Evolutionary conservation across 768 basidiomycete species (phyloP), one percentile per base, ranked within the genome.

Genomic region (Lenzites betulinus): DNA sequence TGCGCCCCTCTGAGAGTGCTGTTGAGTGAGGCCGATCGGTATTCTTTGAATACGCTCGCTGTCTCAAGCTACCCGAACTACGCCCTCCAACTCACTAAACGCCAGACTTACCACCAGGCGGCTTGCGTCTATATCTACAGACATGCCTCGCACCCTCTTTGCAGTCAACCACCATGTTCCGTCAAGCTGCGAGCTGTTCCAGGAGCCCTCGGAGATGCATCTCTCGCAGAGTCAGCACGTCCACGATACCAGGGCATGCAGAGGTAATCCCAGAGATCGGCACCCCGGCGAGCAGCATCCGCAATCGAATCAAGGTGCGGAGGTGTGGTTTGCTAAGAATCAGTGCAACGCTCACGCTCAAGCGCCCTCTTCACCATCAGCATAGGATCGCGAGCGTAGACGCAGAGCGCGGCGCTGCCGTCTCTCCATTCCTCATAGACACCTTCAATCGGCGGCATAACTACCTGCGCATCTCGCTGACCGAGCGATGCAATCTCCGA

Each of bases 381-480:
- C 78, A 79, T 60, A 84, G 74, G 66, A 86, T 91, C 52, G 77
- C 81, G 2, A 70, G 75, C 38, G 75, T 87, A 36, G 88, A 90
- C 60, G 69, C 78, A 13, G 65, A 70, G 28, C 71, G 68, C 26
- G 48, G 48, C 13, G 28, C 49, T 39, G 78, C 81, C 12, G 73
- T 85, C 53, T 82, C 84, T 9, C 79, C 80, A 4, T 77, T 78
- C 51, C 74, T 92, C 7, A 71, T 86, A n/a, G 92, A 93, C 67
- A 77, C 83, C 3, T 91, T 86, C 69, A 71, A 77, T 30, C 80
- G 92, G 22, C 78, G 76, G 56, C 93, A 95, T 71, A 86, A 92
- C 70, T 95, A 95, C 72, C 81, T 95, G n/a, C 85, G 93, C 33
- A 93, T 95, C 53, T 91, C 89, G 1, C 75, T 95, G 36, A 94